phyloP scores from a whole-genome alignment of 139 green algal genomes.

The Closterium sp. region DNA sequence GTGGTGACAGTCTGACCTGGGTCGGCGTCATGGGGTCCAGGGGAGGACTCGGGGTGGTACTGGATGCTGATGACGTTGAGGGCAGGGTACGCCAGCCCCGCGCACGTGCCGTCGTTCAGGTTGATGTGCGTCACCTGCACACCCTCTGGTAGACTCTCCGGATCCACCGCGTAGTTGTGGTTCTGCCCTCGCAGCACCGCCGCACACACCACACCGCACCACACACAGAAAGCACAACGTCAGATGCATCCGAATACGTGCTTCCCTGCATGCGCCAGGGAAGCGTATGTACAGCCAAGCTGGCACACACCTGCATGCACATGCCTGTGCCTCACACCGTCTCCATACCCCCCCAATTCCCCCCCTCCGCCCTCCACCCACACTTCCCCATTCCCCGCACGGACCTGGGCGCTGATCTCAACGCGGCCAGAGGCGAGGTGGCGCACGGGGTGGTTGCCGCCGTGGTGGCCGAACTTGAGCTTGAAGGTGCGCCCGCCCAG shows the following conservation, averaged over 20 bases:
- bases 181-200: slow-evolving; percentile 78
- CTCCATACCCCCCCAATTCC: background rate
- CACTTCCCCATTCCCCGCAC: background rate
- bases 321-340: background rate
- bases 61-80: slow-evolving; percentile 93
- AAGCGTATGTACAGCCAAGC: too few relatives aligned
- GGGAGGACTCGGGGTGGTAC: slow-evolving; percentile 97
- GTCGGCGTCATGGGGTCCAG: slow-evolving; percentile 95
- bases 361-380: background rate
- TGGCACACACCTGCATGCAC: background rate
- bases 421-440: slow-evolving; percentile 59
- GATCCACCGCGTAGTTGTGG: slow-evolving; percentile 99
- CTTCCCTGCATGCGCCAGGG: too few relatives aligned
- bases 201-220: too few relatives aligned
- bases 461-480: slow-evolving; percentile 98
- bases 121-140: slow-evolving; percentile 96
- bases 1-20: slow-evolving; percentile 20
- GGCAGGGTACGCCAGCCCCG: slow-evolving; percentile 66
- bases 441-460: slow-evolving; percentile 97
- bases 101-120: slow-evolving; percentile 99
- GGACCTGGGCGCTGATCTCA: slow-evolving; percentile 51
- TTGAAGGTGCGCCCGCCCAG: slow-evolving; percentile 97
- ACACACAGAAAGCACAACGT: background rate
- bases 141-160: slow-evolving; percentile 75
- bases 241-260: background rate